Evolutionary conservation across 139 green algal genomes (phyloP), one percentile per base, ranked within the genome.

Genomic region (Pleodorina starrii): DNA sequence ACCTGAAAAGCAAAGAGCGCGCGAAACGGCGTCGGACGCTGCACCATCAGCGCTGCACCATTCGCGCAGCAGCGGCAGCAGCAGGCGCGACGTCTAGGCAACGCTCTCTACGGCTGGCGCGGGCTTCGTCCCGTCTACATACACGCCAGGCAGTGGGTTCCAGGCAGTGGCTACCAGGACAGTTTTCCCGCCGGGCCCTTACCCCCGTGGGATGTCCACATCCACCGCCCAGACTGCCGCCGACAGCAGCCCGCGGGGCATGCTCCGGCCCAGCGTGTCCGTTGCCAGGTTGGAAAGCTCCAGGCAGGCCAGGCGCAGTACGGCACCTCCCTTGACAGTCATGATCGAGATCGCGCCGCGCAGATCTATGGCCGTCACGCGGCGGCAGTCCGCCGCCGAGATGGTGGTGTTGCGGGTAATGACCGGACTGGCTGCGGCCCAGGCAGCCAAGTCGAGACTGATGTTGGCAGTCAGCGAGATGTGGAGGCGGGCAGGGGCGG

Each of bases 251-350:
- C 80, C 63, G 9, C 80, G 60, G 19, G 79, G 79, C 79, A 86
- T 43, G 79, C 14, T 74, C 32, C 21, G 5, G 48, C 35, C 72
- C 42, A 48, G 32, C 35, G 79, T 86, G 79, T 86, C 32, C 19
- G 79, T 46, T 1, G 57, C 60, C 60, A 87, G 80, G 40, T 87
- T 87, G 42, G n/a, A 57, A 32, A 87, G 43, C 80, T 87, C 80
- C 80, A 87, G 29, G 40, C 80, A 77, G 29, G 46, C 42, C 17
- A 87, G 23, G 27, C 60, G 80, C 80, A 87, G 60, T 14, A 38
- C 17, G 19, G 40, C 80, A 48, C 43, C 80, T 32, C 42, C 27
- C 14, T 23, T 1, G 25, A 75, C 38, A 4, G 5, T 5, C 29
- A 87, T 48, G 7, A 87, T 17, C 0, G 29, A 32, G 42, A 63